phyloP scores from a whole-genome alignment of 192 early-diverging fungal genomes.

The Allomyces javanicus region DNA sequence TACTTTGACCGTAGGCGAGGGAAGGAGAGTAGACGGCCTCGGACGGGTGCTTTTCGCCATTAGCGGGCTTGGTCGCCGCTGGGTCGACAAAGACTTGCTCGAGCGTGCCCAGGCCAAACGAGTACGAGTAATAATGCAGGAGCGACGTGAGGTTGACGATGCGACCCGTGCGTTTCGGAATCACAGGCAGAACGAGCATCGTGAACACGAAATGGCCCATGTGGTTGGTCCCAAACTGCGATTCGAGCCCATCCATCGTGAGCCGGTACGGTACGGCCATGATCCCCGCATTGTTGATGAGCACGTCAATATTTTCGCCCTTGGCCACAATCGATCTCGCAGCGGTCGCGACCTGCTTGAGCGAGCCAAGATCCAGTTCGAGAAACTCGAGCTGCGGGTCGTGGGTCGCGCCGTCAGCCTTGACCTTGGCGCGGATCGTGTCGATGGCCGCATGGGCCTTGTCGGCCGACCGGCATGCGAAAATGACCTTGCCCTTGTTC shows the following conservation, averaged over 20 bases:
- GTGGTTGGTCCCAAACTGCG: constrained; percentile 43
- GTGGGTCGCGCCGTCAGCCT: constrained; percentile 13
- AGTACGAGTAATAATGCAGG: constrained; percentile 1
- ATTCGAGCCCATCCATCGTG: constrained; percentile 39
- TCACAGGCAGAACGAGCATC: constrained; percentile 8
- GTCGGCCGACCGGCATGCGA: constrained; percentile 19
- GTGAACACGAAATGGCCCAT: constrained; percentile 35
- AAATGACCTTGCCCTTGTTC: constrained; percentile 24
- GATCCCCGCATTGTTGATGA: constrained; percentile 37
- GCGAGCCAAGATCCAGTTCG: constrained; percentile 29
- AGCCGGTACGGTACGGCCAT: constrained; percentile 32
- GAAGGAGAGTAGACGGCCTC: constrained; percentile 3
- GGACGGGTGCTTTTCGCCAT: too few relatives aligned
- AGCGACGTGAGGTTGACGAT: constrained; percentile 15
- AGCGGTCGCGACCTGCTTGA: constrained; percentile 22
- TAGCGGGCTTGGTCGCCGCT: too few relatives aligned
- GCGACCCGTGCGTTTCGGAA: neutral
- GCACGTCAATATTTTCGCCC: constrained; percentile 10
- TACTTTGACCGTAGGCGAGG: constrained; percentile 31
- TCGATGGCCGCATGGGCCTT: constrained; percentile 9
- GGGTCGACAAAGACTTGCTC: neutral
- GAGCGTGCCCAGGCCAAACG: neutral
- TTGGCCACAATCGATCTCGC: constrained; percentile 9
- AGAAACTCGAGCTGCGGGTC: constrained; percentile 13
- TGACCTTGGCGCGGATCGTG: constrained; percentile 4